Evolutionary conservation across 2,329 filamentous ascomycete genomes (phyloP).

Genomic region (Ilyonectria mors-panacis): DNA sequence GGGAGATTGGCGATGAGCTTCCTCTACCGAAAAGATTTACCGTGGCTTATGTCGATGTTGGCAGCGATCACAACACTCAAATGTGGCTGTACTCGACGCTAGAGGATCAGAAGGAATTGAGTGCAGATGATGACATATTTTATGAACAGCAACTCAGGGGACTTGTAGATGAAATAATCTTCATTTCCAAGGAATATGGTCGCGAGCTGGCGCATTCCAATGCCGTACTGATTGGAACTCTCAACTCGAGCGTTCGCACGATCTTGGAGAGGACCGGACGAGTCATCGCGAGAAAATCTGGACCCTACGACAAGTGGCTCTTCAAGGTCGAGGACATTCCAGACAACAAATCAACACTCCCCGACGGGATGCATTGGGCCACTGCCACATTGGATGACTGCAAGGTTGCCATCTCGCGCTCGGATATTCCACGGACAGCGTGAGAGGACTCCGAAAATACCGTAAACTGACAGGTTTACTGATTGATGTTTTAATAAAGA

Average conservation of each 20-base stretch:
- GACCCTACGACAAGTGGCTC: conserved; percentile 70
- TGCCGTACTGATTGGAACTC: conserved; percentile 55
- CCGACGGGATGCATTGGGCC: conserved; percentile 70
- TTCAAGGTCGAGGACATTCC: conserved; percentile 66
- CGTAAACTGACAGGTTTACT: not conserved
- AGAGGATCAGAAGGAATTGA: conserved; percentile 52
- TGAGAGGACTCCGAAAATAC: conserved; percentile 49
- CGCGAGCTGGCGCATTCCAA: conserved; percentile 39
- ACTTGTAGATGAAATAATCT: conserved; percentile 50
- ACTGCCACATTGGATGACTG: conserved; percentile 67
- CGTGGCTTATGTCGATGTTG: conserved; percentile 74
- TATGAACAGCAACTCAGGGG: conserved; percentile 54
- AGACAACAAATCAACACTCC: conserved; percentile 50
- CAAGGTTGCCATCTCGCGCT: conserved; percentile 67
- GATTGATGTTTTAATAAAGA: conserved; percentile 42
- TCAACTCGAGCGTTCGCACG: conserved; percentile 50
- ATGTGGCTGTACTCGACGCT: conserved; percentile 73
- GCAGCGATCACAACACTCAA: conserved; percentile 73
- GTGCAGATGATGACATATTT: conserved; percentile 22
- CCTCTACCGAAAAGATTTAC: conserved; percentile 57
- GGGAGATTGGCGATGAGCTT: conserved; percentile 5
- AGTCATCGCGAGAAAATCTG: conserved; percentile 47
- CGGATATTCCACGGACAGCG: conserved; percentile 70
- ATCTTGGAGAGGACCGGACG: conserved; percentile 46
- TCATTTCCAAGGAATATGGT: conserved; percentile 45